These are phyloP conservation scores for Apiotrichum sp. DNA, from an alignment of 1,284 basidiomycete species.

Conservation along the genomic window DNA sequence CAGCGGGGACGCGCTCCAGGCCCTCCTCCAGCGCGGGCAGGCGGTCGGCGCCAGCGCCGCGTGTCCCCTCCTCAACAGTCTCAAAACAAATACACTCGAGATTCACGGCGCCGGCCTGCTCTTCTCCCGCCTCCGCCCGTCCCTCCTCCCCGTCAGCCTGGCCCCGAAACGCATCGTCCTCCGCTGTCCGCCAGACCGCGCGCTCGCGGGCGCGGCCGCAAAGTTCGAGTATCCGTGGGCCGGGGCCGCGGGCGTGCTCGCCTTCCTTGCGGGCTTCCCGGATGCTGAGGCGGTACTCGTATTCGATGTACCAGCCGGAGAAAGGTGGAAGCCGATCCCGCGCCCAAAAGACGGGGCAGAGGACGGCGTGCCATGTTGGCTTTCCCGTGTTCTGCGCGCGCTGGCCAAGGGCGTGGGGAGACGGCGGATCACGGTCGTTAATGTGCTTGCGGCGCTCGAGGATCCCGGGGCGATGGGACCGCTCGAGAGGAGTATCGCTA, in stretches of 20 bases:
- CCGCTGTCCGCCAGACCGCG: conserved; percentile 7
- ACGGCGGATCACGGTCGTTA: background rate
- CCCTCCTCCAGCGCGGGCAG: background rate
- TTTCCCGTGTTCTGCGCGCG: background rate
- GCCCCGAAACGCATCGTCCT: background rate
- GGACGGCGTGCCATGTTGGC: background rate
- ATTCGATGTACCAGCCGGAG: background rate
- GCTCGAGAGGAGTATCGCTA: background rate
- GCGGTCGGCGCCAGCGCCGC: background rate
- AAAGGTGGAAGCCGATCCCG: background rate
- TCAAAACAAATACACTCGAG: background rate
- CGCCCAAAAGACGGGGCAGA: background rate
- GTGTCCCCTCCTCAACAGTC: conserved; percentile 1
- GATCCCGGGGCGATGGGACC: background rate
- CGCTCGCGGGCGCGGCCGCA: conserved; percentile 9
- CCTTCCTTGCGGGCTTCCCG: background rate
- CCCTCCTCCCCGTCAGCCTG: background rate
- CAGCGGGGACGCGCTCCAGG: background rate
- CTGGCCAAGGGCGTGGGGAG: background rate
- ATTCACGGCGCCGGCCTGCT: conserved; percentile 12
- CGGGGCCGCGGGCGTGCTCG: background rate
- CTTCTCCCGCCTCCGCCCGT: background rate
- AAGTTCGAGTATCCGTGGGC: conserved; percentile 7
- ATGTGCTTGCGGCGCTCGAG: background rate
- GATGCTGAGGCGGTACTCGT: background rate